Base-by-base conservation (phyloP, 805 yeast species). In the Pichia phayaonensis region DNA sequence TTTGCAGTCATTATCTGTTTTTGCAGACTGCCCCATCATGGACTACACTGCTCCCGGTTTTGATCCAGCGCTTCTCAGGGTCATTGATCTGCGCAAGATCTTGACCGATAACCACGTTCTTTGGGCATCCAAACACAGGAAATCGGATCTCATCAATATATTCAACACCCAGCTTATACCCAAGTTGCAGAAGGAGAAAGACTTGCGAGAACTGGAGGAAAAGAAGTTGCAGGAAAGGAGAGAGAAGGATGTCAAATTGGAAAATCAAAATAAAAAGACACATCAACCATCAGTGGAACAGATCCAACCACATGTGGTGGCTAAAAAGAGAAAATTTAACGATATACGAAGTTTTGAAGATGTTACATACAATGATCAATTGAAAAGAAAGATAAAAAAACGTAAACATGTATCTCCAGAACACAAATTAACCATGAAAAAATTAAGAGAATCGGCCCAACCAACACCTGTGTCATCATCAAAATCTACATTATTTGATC, bases 21-120 rank as follows among this genome's bases (percentile, higher is more conserved):
- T 4, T 7, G 4, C 3, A 10, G 3, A 12, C 3, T 2, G 5
- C n/a, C 4, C 12, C n/a, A 3, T 16, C 31, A 8, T 43, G 44
- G 45, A 47, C n/a, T 48, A 40, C 18, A 29, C 46, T n/a, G 41
- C 21, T 16, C 43, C 63, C 66, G 87, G 75, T n/a, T 85, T 85
- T 63, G 81, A 86, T 61, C 84, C 89, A 13, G 66, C 72, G 18
- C 64, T 72, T 23, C 69, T 84, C 52, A 80, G 79, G 53, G 84
- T 86, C 24, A 79, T 85, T 6, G 81, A 85, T 53, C 72, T 90
- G 59, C 76, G 87, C 58, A 72, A 76, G 26, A 71, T 86, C 21
- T 69, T 90, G 42, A 63, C 68, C 11, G 76, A 74, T 44, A 74
- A 86, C 61, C 72, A 75, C n/a, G 69, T 89, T 16, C 61, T 62